Evolutionary conservation across 2,329 filamentous ascomycete genomes (phyloP), one percentile per base, ranked within the genome.

Genomic region (Leptosphaerulina australis): DNA sequence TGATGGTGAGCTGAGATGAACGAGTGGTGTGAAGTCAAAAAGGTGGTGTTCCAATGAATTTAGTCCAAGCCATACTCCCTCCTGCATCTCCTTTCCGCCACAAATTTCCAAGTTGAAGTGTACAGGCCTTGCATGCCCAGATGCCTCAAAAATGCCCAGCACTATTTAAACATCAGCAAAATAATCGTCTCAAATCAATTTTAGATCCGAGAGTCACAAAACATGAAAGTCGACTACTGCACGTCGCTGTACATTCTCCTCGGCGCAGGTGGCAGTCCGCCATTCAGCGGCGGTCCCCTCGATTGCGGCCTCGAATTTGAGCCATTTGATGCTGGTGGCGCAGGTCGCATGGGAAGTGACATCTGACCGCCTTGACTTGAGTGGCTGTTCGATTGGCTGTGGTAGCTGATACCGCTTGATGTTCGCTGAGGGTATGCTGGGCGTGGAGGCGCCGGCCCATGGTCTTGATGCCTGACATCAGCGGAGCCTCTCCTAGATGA

Each of bases 341-440:
- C 76, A 31, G 76, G 76, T 48, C 77, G 67, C 33, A 79, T 77
- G 9, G 77, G 77, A 6, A 79, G 63, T 29, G 72, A 74, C 72
- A 78, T 74, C 28, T 67, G 64, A 14, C 40, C 48, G 17, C 36
- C 21, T 17, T 41, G 41, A 33, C 48, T 51, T 2, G 48, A 51
- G 21, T 51, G 48, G 37, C 48, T 51, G 41, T 51, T 51, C 8
- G 48, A 51, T 30, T 51, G 48, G 17, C 48, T 51, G 50, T 72
- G 67, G 21, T 66, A 56, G 21, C 66, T 66, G 55, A 63, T 58
- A 21, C 72, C 69, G 58, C 77, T 79, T 22, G 72, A 75, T 17
- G 76, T 78, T 30, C 77, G 66, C 11, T 64, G 59, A 2, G 76
- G 76, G 51, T 75, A 77, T 25, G 66, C 53, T 15, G 76, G 76